These are phyloP conservation scores for Penicillium decumbens DNA, from an alignment of 2,329 filamentous ascomycete species.

Conservation along the genomic window DNA sequence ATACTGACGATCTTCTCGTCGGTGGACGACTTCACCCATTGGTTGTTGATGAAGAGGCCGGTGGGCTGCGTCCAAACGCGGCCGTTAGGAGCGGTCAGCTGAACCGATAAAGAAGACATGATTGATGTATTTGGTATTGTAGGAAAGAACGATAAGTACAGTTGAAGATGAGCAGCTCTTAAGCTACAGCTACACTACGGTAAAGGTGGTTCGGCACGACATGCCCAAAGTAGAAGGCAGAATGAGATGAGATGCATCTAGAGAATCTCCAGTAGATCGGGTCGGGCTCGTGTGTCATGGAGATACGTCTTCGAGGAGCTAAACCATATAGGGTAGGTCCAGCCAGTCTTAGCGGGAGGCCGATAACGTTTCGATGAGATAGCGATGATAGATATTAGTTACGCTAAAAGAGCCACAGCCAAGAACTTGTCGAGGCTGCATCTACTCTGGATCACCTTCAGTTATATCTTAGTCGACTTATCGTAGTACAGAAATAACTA, in stretches of 20 bases:
- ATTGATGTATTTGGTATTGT: slow-evolving; percentile 5
- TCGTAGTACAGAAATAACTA: neutral
- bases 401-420: neutral
- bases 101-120: slow-evolving; percentile 28
- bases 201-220: slow-evolving; percentile 14
- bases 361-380: neutral
- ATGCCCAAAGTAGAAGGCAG: slow-evolving; percentile 13
- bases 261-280: slow-evolving; percentile 12
- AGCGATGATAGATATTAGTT: neutral
- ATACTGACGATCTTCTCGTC: slow-evolving; percentile 37
- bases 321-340: slow-evolving; percentile 21
- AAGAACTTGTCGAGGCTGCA: neutral
- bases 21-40: slow-evolving; percentile 39
- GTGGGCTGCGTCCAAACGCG: slow-evolving; percentile 36
- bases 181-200: slow-evolving; percentile 6
- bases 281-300: too few species aligned
- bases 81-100: slow-evolving; percentile 40
- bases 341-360: slow-evolving; percentile 5
- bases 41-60: slow-evolving; percentile 45
- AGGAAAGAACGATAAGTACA: slow-evolving; percentile 10
- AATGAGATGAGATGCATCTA: neutral
- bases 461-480: neutral
- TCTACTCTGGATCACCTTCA: neutral
- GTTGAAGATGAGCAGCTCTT: slow-evolving; percentile 12
- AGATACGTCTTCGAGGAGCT: slow-evolving; percentile 2